phyloP scores from a whole-genome alignment of 202 grass and related monocot species.

The Setaria italica region DNA sequence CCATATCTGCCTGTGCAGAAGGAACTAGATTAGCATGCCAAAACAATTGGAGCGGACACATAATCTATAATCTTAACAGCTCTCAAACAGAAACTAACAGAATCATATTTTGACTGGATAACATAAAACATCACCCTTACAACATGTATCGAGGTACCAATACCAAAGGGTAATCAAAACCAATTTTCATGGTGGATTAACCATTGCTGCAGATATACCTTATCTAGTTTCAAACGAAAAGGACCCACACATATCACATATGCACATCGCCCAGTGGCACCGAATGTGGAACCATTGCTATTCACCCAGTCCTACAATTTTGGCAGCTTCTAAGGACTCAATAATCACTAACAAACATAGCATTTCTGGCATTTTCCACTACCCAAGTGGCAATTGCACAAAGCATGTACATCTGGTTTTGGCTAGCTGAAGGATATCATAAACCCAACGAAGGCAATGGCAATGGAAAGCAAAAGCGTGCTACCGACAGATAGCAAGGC shows the following conservation, averaged over 20 bases:
- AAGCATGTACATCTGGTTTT: neutral
- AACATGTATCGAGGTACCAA: neutral
- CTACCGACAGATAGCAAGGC: neutral
- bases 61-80: neutral
- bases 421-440: neutral
- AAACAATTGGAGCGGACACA: conserved; percentile 2
- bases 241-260: neutral
- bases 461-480: neutral
- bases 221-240: too few relatives aligned
- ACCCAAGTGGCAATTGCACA: neutral
- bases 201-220: neutral
- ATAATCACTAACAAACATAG: neutral
- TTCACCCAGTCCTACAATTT: neutral
- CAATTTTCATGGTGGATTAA: neutral
- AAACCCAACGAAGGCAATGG: neutral
- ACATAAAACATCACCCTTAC: neutral
- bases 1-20: conserved; percentile 62
- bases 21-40: conserved; percentile 22
- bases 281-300: too few relatives aligned
- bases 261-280: too few relatives aligned
- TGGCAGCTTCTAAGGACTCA: neutral
- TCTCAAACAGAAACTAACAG: neutral
- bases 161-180: neutral
- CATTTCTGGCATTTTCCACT: neutral
- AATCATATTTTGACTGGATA: neutral